Evolutionary conservation across 1,284 basidiomycete genomes (phyloP), one percentile per base, ranked within the genome.

Genomic region (Rhodotorula glutinis): DNA sequence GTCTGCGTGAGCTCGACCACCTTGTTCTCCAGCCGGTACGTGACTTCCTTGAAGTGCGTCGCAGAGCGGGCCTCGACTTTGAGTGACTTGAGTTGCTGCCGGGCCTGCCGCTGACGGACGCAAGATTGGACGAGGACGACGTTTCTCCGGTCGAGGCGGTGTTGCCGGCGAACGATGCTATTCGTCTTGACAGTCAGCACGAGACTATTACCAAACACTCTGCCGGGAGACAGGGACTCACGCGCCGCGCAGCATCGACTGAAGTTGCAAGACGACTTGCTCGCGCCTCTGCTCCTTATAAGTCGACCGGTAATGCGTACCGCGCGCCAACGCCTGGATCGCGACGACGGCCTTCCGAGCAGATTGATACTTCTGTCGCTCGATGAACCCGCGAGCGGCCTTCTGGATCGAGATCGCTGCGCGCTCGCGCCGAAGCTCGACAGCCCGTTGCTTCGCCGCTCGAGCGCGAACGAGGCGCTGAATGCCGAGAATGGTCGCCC

Each of bases 11-110:
- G 88, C 79, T 98, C 95, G 67, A 99, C 92, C 57, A 98, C 96
- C 82, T 98, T 99, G 85, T 98, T 98, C 82, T 99, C 96, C 68
- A 99, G 84, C 75, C 87, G 88, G 79, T 98, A 98, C 0, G 96
- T 98, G 73, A 97, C 97, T 81, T 98, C 96, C 81, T 98, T 97
- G 85, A 96, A 96, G 79, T 96, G 97, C 73, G 90, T 90, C 41
- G 95, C 95, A 1, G 95, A 98, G 62, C 93, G 91, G 30, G 96
- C 96, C 79, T 98, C 96, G 33, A 88, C 85, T 76, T 86, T 88
- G 69, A 98, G 86, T 10, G 82, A 83, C 73, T 88, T 88, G 65
- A 98, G 86, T 78, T 97, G 88, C 73, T 88, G 89, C 70, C 88
- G 86, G 40, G 96, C 96, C 57, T 91, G 81, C 53, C 91, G 87